Percentiles rank a stretch among this genome's conserved stretches.
Conservation (phyloP, 805 yeast genomes). For the Sugiyamaella floridensis region DNA sequence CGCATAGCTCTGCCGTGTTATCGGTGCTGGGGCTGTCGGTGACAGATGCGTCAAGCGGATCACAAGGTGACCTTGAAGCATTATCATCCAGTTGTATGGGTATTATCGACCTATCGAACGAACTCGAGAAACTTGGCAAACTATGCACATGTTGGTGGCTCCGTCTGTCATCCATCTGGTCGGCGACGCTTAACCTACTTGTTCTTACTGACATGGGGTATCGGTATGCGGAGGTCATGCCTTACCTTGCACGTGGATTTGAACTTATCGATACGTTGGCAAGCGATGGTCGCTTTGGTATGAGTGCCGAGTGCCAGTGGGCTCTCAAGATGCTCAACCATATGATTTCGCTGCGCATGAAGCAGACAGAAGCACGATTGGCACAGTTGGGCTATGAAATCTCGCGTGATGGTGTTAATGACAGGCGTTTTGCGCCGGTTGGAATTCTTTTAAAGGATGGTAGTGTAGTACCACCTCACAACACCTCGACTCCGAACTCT, state of each 20-base stretch:
- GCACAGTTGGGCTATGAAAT: background rate
- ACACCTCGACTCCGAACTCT: slow-evolving; percentile 4
- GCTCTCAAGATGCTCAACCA: slow-evolving; percentile 50
- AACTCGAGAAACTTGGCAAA: slow-evolving; percentile 15
- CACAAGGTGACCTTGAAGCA: slow-evolving; percentile 2
- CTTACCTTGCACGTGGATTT: slow-evolving; percentile 15
- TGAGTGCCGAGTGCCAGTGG: slow-evolving; percentile 61
- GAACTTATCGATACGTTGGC: slow-evolving; percentile 16
- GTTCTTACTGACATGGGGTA: slow-evolving; percentile 40
- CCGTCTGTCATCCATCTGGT: slow-evolving; percentile 39
- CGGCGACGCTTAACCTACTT: slow-evolving; percentile 31
- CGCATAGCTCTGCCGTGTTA: slow-evolving; percentile 9
- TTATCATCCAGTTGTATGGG: slow-evolving; percentile 7
- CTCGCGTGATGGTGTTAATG: slow-evolving; percentile 38
- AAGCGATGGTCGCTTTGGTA: slow-evolving; percentile 26
- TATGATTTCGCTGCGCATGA: slow-evolving; percentile 40
- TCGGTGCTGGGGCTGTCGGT: slow-evolving; percentile 11
- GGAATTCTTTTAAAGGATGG: slow-evolving; percentile 32
- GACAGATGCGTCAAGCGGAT: slow-evolving; percentile 1
- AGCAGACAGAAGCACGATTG: slow-evolving; percentile 30
- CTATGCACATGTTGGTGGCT: slow-evolving; percentile 40
- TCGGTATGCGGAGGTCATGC: slow-evolving; percentile 10
- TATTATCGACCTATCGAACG: slow-evolving; percentile 5
- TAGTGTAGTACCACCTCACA: slow-evolving; percentile 10
- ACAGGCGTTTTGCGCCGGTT: slow-evolving; percentile 42